phyloP scores from a whole-genome alignment of 2,329 filamentous ascomycete genomes.

The Apiospora arundinis region DNA sequence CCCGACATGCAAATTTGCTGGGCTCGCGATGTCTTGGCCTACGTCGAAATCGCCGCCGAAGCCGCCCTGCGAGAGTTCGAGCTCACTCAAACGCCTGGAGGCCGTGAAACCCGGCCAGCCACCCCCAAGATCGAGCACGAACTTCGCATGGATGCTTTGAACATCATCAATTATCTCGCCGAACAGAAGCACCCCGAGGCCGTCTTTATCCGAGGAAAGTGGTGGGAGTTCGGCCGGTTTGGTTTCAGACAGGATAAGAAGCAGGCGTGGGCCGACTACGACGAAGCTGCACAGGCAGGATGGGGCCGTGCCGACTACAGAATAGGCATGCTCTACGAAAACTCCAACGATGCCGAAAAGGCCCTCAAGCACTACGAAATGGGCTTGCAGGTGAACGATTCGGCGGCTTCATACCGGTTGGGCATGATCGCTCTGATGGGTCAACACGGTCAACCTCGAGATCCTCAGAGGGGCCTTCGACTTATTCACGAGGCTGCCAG shows the following conservation, averaged over 20 bases:
- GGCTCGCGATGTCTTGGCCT: slow-evolving; percentile 90
- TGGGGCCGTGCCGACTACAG: slow-evolving; percentile 92
- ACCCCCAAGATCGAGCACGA: slow-evolving; percentile 92
- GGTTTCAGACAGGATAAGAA: slow-evolving; percentile 90
- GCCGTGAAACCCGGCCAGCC: slow-evolving; percentile 63
- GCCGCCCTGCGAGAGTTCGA: slow-evolving; percentile 71
- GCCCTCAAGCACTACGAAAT: slow-evolving; percentile 89
- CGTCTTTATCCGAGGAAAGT: slow-evolving; percentile 93
- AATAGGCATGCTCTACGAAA: slow-evolving; percentile 98
- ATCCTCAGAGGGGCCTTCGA: slow-evolving; percentile 78
- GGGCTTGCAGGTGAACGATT: slow-evolving; percentile 81
- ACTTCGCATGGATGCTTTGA: slow-evolving; percentile 85
- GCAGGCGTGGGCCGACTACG: slow-evolving; percentile 87
- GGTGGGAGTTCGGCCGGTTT: slow-evolving; percentile 98
- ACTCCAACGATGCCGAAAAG: slow-evolving; percentile 89
- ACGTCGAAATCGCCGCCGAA: slow-evolving; percentile 83
- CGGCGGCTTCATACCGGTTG: slow-evolving; percentile 83
- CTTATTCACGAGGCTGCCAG: slow-evolving; percentile 85
- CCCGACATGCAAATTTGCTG: slow-evolving; percentile 96
- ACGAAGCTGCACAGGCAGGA: slow-evolving; percentile 67
- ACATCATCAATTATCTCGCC: slow-evolving; percentile 88
- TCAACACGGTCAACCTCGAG: slow-evolving; percentile 88
- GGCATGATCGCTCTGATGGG: slow-evolving; percentile 98
- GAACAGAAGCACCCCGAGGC: slow-evolving; percentile 93
- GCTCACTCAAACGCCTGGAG: slow-evolving; percentile 39